Base-by-base conservation (phyloP, 495 filamentous ascomycete species). In the Chaetomium cochliodes region DNA sequence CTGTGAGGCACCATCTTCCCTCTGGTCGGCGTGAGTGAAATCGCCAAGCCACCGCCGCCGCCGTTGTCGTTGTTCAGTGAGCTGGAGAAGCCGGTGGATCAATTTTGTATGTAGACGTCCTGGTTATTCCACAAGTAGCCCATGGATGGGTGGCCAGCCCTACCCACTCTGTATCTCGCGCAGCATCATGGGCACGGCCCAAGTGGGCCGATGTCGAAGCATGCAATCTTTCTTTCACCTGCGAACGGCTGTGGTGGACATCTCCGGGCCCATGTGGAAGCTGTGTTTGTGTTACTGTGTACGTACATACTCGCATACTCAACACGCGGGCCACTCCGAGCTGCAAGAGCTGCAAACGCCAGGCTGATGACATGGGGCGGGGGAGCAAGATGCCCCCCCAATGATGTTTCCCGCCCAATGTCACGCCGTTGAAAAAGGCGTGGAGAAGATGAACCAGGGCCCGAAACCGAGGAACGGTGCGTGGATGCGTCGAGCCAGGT, bases 381-480 rank as follows among this genome's bases (percentile, higher is more conserved):
- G 53, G 57, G 33, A 50, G 9, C 58, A 44, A 18, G 56, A 33
- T 25, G 50, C 57, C 41, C 33, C 60, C 60, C 61, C 52, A 57
- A 49, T 49, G 18, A 64, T 37, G 53, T 26, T 25, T 37, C 42
- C 20, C 62, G 64, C 53, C 42, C 70, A 64, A 72, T 74, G 72
- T 69, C 44, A 74, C 70, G 66, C 70, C 65, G 70, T 71, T 72
- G 60, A 47, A 53, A 53, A 61, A 60, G 58, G 58, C 58, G 52
- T 61, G 65, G 50, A 61, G 58, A 44, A 49, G 15, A 30, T n/a
- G 7, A 28, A 11, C 50, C 23, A 41, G 5, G 53, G 53, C 23
- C 37, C 11, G 2, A 23, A 33, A 25, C 9, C 60, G 22, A 58
- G 30, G 37, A 9, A 20, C 46, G 25, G 41, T 6, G 30, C 50